These are phyloP conservation scores for Colletotrichum higginsianum DNA, from an alignment of 2,329 filamentous ascomycete species.

Conservation along the genomic window DNA sequence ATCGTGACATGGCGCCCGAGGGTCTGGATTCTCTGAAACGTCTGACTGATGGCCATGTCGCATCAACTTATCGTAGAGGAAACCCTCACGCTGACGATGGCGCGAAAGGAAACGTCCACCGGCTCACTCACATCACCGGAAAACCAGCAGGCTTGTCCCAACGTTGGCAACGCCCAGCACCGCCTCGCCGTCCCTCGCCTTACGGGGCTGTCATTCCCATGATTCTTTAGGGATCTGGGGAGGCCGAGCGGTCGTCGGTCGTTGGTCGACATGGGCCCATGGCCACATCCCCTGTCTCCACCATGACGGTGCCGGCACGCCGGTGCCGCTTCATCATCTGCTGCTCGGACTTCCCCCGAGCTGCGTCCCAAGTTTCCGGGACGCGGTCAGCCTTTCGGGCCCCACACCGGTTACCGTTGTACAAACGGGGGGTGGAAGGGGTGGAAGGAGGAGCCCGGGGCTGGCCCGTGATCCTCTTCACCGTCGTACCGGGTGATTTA, in stretches of 20 bases:
- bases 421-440: neutral
- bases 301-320: conserved; percentile 5
- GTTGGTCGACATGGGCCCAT: neutral
- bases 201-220: neutral
- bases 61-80: conserved; percentile 5
- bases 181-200: conserved; percentile 17
- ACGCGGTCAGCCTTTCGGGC: conserved; percentile 1
- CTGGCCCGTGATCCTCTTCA: neutral
- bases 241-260: neutral
- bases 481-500: neutral
- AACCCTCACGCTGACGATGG: conserved; percentile 28
- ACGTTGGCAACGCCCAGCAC: neutral
- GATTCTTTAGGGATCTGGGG: conserved; percentile 3
- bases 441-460: neutral
- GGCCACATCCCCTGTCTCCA: neutral
- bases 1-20: conserved; percentile 27
- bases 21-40: conserved; percentile 24
- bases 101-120: neutral
- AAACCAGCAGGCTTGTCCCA: neutral
- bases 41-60: conserved; percentile 9
- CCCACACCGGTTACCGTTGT: conserved; percentile 5
- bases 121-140: conserved; percentile 1
- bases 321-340: conserved; percentile 9
- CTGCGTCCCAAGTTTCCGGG: conserved; percentile 19
- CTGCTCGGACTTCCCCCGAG: conserved; percentile 9